Conservation (phyloP, 2,329 filamentous ascomycete genomes). For the Diaporthe nobilis region DNA sequence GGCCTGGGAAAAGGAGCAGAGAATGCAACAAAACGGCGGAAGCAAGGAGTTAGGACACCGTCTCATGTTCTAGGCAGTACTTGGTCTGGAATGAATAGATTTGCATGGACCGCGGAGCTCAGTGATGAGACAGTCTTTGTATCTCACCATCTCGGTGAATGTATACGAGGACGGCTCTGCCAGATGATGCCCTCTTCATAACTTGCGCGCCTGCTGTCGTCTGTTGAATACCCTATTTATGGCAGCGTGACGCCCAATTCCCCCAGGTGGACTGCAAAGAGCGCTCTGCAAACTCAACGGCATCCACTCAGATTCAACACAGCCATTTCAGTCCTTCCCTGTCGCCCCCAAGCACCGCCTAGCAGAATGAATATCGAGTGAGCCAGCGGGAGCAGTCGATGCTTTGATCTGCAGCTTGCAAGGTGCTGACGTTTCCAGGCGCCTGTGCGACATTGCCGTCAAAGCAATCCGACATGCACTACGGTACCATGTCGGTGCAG, state of each 20-base stretch:
- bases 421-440: not conserved
- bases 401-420: not conserved
- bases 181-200: not conserved
- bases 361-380: slow-evolving; percentile 15
- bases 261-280: not conserved
- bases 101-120: not conserved
- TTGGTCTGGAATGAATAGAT: too few relatives aligned
- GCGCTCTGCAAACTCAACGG: not conserved
- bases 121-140: not conserved
- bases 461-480: not conserved
- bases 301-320: not conserved
- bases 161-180: too few relatives aligned
- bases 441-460: not conserved
- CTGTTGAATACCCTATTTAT: not conserved
- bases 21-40: not conserved
- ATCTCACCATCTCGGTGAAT: not conserved
- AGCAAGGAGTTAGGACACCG: not conserved
- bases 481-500: not conserved
- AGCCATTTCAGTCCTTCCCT: not conserved
- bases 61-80: not conserved
- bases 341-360: not conserved
- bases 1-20: not conserved
- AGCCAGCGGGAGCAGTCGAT: not conserved
- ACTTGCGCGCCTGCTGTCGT: not conserved
- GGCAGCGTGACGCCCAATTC: not conserved